Conservation (phyloP, 345 rosid species). For the Eucalyptus sideroxylon region DNA sequence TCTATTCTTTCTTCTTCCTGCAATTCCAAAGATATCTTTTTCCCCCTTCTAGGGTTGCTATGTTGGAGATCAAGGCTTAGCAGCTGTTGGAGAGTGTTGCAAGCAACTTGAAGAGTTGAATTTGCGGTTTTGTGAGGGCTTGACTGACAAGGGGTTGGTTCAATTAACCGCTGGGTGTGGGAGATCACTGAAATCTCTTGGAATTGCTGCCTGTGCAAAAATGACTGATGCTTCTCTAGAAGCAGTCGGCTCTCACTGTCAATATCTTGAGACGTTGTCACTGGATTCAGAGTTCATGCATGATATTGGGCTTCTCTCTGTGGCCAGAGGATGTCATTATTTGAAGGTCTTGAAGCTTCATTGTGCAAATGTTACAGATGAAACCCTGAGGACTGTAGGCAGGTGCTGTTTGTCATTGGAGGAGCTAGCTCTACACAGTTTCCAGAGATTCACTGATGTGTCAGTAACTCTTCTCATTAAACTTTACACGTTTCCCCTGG, state of each 20-base stretch:
- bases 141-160: conserved; percentile 67
- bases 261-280: conserved; percentile 47
- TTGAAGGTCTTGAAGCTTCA: conserved; percentile 72
- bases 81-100: conserved; percentile 62
- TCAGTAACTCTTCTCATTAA: conserved; percentile 14
- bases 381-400: conserved; percentile 60
- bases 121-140: conserved; percentile 84
- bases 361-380: conserved; percentile 64
- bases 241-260: conserved; percentile 66
- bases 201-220: conserved; percentile 82
- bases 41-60: conserved; percentile 59
- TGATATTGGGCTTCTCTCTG: conserved; percentile 56
- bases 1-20: neutral
- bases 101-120: conserved; percentile 64
- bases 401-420: conserved; percentile 50
- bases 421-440: conserved; percentile 60
- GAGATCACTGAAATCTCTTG: conserved; percentile 58
- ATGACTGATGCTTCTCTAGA: conserved; percentile 61
- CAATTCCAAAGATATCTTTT: neutral
- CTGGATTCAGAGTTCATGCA: conserved; percentile 77
- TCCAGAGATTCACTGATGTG: conserved; percentile 75
- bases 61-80: conserved; percentile 77
- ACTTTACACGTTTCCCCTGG: neutral
- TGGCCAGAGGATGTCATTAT: conserved; percentile 63
- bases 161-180: conserved; percentile 52